Evolutionary conservation across 1,284 basidiomycete genomes (phyloP).

Genomic region (Pseudozyma pruni): DNA sequence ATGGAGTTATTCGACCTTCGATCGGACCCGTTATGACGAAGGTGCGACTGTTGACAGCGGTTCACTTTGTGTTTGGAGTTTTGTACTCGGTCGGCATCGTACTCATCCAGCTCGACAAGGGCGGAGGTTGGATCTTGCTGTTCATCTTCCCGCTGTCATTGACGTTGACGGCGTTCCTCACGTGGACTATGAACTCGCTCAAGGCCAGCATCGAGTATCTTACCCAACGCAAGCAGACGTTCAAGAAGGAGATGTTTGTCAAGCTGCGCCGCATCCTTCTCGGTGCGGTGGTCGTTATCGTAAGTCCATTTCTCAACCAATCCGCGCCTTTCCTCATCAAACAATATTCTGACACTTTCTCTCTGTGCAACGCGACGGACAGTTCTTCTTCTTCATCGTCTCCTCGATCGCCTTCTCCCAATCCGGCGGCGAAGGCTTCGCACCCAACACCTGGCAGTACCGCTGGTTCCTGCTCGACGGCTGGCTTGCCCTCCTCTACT

Average conservation of each 20-base stretch:
- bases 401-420: slow-evolving; percentile 91
- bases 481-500: slow-evolving; percentile 79
- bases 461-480: slow-evolving; percentile 97
- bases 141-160: slow-evolving; percentile 89
- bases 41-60: slow-evolving; percentile 79
- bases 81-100: slow-evolving; percentile 71
- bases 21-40: slow-evolving; percentile 81
- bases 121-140: slow-evolving; percentile 67
- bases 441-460: slow-evolving; percentile 89
- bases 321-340: neutral
- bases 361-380: neutral
- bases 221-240: slow-evolving; percentile 61
- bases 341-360: neutral
- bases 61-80: slow-evolving; percentile 91
- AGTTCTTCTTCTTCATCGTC: slow-evolving; percentile 83
- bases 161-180: slow-evolving; percentile 89
- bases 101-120: slow-evolving; percentile 78
- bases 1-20: slow-evolving; percentile 73
- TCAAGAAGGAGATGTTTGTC: slow-evolving; percentile 68
- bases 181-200: slow-evolving; percentile 76
- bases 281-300: slow-evolving; percentile 82
- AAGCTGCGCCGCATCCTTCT: slow-evolving; percentile 88
- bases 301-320: slow-evolving; percentile 49
- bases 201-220: slow-evolving; percentile 61
- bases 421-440: slow-evolving; percentile 89